Evolutionary conservation across 805 yeast species (phyloP), one percentile per base, ranked within the genome.

Genomic region (Lachancea lanzarotensis): DNA sequence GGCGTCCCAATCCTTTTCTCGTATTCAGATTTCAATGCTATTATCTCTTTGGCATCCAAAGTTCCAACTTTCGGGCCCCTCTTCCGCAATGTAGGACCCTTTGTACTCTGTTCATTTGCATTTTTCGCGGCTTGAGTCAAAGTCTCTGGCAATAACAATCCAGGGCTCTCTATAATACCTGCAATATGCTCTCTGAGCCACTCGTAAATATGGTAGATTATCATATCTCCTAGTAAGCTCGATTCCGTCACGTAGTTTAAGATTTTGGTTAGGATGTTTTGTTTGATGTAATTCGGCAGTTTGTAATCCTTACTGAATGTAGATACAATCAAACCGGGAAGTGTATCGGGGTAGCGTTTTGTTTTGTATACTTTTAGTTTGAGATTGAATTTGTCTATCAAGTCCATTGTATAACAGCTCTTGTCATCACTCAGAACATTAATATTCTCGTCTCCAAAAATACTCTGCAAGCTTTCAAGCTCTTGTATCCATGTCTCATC

Each of bases 401-500:
- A 52, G 19, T 64, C 69, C 29, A 69, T 60, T 19, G 53, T 50
- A 35, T 51, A 55, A 35, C 57, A 55, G 2, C 63, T 55, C 15
- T 22, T 38, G 20, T 59, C 49, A 2, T 62, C 55, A n/a, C 59
- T 59, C 3, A 62, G 45, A 8, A 57, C 45, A 12, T 61, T 62
- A 20, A 78, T 52, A 17, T 64, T 56, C 16, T 73, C 76, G n/a
- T 72, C 73, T 3, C 61, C 67, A 45, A 79, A 84, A 18, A 87
- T 77, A 33, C 81, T 73, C 17, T 66, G 58, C 47, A 90, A 63
- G 39, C 88, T 79, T 46, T 82, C 88, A 13, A 81, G 57, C 56
- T 90, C 97, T 57, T 84, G 84, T 0, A 67, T 60, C 96, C 96
- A 90, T 11, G 75, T 56, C 4, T 70, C 76, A 20, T 62, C 54